Percentiles rank a stretch among this genome's conserved stretches.
These are phyloP conservation scores for Avena atlantica DNA, from an alignment of 176 grass and related monocot species.

Conservation along the genomic window DNA sequence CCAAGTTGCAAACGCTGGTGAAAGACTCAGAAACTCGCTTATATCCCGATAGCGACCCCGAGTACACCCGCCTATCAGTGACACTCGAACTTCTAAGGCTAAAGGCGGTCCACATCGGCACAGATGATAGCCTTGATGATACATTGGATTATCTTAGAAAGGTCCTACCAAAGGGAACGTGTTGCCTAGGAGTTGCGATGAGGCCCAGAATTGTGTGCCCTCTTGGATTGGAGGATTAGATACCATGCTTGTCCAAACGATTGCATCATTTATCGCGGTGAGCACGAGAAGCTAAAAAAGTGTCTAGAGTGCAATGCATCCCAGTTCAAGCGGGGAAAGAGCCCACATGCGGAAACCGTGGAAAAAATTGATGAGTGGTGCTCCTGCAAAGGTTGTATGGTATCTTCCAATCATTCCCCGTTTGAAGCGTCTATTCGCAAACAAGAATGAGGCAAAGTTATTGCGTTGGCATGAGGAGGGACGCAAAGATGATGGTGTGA, in stretches of 20 bases:
- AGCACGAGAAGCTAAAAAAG: background rate
- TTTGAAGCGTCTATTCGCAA: background rate
- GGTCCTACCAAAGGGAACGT: too few species aligned
- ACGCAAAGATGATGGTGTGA: background rate
- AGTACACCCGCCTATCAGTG: background rate
- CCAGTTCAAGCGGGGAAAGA: background rate
- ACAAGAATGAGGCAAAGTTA: background rate
- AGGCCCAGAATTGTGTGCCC: background rate
- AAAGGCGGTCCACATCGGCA: background rate
- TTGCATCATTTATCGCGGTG: background rate
- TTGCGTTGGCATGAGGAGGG: background rate
- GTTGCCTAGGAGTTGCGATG: too few species aligned
- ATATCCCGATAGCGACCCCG: background rate
- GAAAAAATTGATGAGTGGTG: slow-evolving; percentile 10
- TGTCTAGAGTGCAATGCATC: slow-evolving; percentile 10
- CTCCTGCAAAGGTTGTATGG: background rate
- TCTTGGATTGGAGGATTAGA: background rate
- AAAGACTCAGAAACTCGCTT: background rate
- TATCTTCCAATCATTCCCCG: background rate
- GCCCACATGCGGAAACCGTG: background rate
- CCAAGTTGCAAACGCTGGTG: background rate
- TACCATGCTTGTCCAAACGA: background rate
- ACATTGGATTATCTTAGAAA: too few species aligned
- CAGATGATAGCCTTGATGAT: too few species aligned
- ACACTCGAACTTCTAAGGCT: slow-evolving; percentile 1